Conservation (phyloP, 148 eudicot species). For the Polygonum aviculare region DNA sequence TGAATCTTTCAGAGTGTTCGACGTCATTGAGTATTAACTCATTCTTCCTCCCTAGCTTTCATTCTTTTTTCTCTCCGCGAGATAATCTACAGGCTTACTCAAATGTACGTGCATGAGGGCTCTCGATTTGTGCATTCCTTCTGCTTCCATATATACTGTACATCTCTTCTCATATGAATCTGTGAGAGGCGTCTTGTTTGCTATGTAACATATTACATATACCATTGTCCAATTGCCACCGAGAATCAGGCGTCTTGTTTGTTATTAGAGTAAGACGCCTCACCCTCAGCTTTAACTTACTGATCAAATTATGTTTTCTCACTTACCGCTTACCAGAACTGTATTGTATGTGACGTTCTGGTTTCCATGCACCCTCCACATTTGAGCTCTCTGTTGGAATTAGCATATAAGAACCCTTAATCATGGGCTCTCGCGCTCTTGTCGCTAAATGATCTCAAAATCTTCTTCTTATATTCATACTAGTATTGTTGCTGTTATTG, state of each 20-base stretch:
- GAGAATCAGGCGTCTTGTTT: not conserved
- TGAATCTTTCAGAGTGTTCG: slow-evolving; percentile 84
- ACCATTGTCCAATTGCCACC: not conserved
- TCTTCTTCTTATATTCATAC: not conserved
- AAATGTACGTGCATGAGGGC: not conserved
- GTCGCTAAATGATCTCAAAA: not conserved
- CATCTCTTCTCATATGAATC: not conserved
- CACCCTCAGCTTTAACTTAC: not conserved
- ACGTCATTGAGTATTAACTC: slow-evolving; percentile 12
- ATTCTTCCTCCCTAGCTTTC: too few relatives aligned
- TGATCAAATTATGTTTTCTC: not conserved
- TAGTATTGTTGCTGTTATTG: not conserved
- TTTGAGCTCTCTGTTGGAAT: not conserved
- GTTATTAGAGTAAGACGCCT: too few relatives aligned
- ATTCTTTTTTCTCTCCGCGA: too few relatives aligned
- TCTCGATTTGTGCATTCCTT: slow-evolving; percentile 12
- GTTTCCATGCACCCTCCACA: not conserved
- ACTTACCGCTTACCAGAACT: too few relatives aligned
- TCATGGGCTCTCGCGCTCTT: not conserved
- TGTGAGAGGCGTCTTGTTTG: not conserved
- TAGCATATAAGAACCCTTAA: not conserved
- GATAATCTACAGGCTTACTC: too few relatives aligned
- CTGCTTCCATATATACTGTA: not conserved
- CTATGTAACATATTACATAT: not conserved
- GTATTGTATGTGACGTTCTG: not conserved